phyloP scores from a whole-genome alignment of 1,284 basidiomycete genomes.

The Moniliophthora roreri region DNA sequence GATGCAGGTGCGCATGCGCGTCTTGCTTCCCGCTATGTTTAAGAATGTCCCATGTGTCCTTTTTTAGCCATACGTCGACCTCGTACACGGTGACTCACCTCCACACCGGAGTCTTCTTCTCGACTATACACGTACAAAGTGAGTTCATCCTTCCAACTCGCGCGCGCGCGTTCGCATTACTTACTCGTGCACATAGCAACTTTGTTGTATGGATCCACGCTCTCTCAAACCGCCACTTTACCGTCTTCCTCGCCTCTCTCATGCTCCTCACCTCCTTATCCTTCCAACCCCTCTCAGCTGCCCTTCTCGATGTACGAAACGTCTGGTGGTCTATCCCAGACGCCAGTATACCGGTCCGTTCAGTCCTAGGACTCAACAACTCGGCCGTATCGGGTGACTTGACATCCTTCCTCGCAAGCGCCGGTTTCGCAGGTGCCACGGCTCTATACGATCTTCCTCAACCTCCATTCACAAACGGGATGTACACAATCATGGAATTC shows the following conservation, averaged over 20 bases:
- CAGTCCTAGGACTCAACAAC: constrained; percentile 43
- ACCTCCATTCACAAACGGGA: constrained; percentile 41
- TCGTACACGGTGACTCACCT: constrained; percentile 51
- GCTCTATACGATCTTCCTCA: constrained; percentile 43
- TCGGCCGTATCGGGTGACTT: constrained; percentile 38
- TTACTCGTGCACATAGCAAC: constrained; percentile 29
- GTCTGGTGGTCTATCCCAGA: constrained; percentile 37
- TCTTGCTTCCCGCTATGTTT: background rate
- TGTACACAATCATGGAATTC: constrained; percentile 46
- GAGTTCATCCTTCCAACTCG: constrained; percentile 15
- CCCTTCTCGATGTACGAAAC: constrained; percentile 45
- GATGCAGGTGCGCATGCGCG: constrained; percentile 38
- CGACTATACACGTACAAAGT: constrained; percentile 55
- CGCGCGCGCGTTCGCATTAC: background rate
- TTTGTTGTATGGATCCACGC: constrained; percentile 45
- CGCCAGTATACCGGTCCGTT: constrained; percentile 10
- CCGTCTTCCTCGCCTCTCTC: constrained; percentile 45
- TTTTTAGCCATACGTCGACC: constrained; percentile 53
- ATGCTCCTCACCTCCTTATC: constrained; percentile 45
- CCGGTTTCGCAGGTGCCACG: constrained; percentile 50
- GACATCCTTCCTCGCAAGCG: constrained; percentile 49
- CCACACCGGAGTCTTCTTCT: constrained; percentile 47
- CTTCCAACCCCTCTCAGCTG: constrained; percentile 51
- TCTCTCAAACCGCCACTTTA: constrained; percentile 44
- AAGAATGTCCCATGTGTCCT: background rate